Percentiles rank a stretch among this genome's conserved stretches.
Conservation (phyloP, 768 basidiomycete species). For the Pleurotus salmoneostramineus region DNA sequence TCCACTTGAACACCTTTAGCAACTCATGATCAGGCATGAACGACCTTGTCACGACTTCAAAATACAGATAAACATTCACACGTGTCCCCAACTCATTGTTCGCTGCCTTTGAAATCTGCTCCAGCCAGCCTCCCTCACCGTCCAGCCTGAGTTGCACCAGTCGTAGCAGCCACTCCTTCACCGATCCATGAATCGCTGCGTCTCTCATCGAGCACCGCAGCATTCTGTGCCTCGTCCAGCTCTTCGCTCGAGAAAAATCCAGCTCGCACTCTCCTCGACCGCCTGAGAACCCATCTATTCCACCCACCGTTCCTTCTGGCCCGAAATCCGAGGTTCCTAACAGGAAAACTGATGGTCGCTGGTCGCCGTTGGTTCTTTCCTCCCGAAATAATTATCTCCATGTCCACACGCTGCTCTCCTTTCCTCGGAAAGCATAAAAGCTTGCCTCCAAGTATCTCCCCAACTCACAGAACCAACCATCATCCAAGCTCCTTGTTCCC, state of each 20-base stretch:
- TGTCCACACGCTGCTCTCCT: neutral
- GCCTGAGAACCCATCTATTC: neutral
- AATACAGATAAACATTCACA: conserved; percentile 4
- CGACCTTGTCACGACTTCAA: neutral
- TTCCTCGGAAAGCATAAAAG: no score
- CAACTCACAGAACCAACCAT: no score
- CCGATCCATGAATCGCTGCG: neutral
- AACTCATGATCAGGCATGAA: neutral
- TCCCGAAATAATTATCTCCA: neutral
- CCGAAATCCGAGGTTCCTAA: conserved; percentile 5
- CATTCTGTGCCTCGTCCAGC: neutral
- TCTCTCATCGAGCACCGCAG: neutral
- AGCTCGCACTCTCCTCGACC: neutral
- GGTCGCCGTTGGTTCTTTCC: neutral
- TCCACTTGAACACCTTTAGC: neutral
- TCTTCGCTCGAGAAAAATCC: neutral
- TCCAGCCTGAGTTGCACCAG: no score
- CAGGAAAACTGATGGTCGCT: neutral
- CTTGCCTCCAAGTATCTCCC: no score
- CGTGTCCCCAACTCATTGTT: neutral
- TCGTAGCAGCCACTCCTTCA: neutral
- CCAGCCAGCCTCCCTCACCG: neutral
- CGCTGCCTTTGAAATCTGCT: conserved; percentile 4
- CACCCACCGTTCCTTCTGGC: neutral
- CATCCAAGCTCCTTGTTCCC: no score